phyloP scores from a whole-genome alignment of 2,329 filamentous ascomycete species.

The Cladosporium phlei region DNA sequence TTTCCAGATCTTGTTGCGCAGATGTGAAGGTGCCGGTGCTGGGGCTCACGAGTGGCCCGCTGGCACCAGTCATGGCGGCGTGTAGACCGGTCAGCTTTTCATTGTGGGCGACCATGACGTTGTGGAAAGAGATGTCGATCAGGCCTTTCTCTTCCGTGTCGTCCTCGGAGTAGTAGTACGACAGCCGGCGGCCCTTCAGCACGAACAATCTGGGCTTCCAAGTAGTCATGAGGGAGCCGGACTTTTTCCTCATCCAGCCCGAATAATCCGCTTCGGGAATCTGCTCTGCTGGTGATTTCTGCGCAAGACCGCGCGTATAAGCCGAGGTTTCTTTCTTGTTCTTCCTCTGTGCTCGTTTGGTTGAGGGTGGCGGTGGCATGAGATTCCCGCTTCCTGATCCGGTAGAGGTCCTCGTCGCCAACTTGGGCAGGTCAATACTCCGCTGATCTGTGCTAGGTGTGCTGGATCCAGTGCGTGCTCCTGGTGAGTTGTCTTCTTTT shows the following conservation, averaged over 20 bases:
- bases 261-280: slow-evolving; percentile 86
- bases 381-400: slow-evolving; percentile 36
- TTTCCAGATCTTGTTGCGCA: slow-evolving; percentile 33
- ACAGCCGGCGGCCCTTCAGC: slow-evolving; percentile 80
- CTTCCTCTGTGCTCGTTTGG: slow-evolving; percentile 26
- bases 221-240: slow-evolving; percentile 89
- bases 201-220: slow-evolving; percentile 98
- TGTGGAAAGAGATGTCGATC: slow-evolving; percentile 96
- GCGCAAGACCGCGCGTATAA: slow-evolving; percentile 79
- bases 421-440: slow-evolving; percentile 33
- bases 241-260: slow-evolving; percentile 99
- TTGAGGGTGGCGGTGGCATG: slow-evolving; percentile 24
- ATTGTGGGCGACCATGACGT: slow-evolving; percentile 89
- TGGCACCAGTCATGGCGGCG: slow-evolving; percentile 85
- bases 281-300: slow-evolving; percentile 75
- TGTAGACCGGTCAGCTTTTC: slow-evolving; percentile 87
- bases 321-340: slow-evolving; percentile 93
- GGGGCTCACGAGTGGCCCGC: slow-evolving; percentile 54
- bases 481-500: slow-evolving; percentile 55
- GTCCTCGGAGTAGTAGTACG: slow-evolving; percentile 93
- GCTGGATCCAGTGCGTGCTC: slow-evolving; percentile 70
- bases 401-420: slow-evolving; percentile 40
- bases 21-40: slow-evolving; percentile 37
- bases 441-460: slow-evolving; percentile 56
- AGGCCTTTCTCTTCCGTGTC: slow-evolving; percentile 91